phyloP scores from a whole-genome alignment of 2,329 filamentous ascomycete genomes.

The Aspergillus calidoustus region DNA sequence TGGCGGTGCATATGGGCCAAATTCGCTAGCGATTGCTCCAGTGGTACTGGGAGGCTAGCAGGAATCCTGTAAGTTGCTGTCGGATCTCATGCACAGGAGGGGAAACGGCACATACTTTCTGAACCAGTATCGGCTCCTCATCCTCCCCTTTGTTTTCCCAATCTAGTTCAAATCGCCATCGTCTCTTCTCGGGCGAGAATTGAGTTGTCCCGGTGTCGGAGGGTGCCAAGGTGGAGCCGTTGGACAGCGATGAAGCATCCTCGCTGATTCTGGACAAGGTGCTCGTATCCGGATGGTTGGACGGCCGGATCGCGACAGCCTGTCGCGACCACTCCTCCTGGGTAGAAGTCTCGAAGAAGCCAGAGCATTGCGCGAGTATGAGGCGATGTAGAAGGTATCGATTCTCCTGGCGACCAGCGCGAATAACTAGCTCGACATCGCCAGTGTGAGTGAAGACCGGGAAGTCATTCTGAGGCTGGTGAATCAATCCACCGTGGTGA shows the following conservation, averaged over 20 bases:
- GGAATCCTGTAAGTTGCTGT: not conserved
- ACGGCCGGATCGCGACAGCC: conserved; percentile 46
- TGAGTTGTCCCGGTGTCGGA: conserved; percentile 47
- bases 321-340: conserved; percentile 74
- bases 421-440: conserved; percentile 87
- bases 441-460: conserved; percentile 88
- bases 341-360: conserved; percentile 84
- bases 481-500: conserved; percentile 72
- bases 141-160: conserved; percentile 68
- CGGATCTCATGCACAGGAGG: conserved; percentile 11
- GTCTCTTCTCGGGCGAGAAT: conserved; percentile 56
- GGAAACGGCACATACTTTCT: conserved; percentile 63
- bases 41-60: conserved; percentile 40
- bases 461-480: conserved; percentile 84
- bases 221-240: conserved; percentile 43
- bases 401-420: conserved; percentile 71
- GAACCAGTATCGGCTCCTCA: conserved; percentile 86
- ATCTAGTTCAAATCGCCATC: conserved; percentile 90
- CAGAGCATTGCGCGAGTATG: conserved; percentile 86
- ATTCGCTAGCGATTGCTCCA: conserved; percentile 63
- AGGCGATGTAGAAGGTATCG: conserved; percentile 86
- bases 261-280: conserved; percentile 42
- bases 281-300: conserved; percentile 42
- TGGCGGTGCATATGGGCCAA: conserved; percentile 53
- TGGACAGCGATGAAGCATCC: conserved; percentile 39